Base-by-base conservation (phyloP, 139 green algal genomes). In the Chlamydomonas schloesseri region DNA sequence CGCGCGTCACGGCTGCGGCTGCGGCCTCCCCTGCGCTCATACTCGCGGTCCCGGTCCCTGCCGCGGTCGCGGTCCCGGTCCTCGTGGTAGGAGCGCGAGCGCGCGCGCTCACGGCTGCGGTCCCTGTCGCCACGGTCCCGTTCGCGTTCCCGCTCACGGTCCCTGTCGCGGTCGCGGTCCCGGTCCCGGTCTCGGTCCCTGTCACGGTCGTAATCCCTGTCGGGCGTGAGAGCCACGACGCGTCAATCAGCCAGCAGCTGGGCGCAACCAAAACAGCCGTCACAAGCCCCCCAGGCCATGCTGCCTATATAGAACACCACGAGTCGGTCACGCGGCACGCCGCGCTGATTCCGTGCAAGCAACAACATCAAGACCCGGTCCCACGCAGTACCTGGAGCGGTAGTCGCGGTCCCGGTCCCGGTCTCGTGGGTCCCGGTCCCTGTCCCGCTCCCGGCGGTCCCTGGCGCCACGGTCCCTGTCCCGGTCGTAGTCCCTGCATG, bases 41-140 rank as follows among this genome's bases (percentile, higher is more conserved):
- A 47, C 24, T 26, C 55, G 14, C 60, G 42, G 17, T 74, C 69
- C 1, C 69, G 34, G 36, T 33, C 69, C 36, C 36, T 13, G 34
- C n/a, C 21, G 13, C 69, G 69, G n/a, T 85, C 65, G 21, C 37
- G 60, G 31, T 42, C 67, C 8, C 31, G 15, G 67, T 42, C 67
- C 10, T 29, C 13, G 31, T 26, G 67, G 3, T 76, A 13, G 24
- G 24, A 13, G 15, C 36, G 47, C 4, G 65, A 23, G 20, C 79
- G 46, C 9, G 24, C 65, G 37, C 71, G 53, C 23, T 80, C 71
- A 18, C 81, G 57, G 29, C 80, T 58, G 28, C 55, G 36, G 47
- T 75, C 58, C 17, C 42, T 14, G 70, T 73, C 67, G 24, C 34
- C 47, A 28, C 55, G 57, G 34, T 88, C 80, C 31, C 73, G 67